Base-by-base conservation (phyloP, 139 green algal genomes). In the Picochlorum costavermella region DNA sequence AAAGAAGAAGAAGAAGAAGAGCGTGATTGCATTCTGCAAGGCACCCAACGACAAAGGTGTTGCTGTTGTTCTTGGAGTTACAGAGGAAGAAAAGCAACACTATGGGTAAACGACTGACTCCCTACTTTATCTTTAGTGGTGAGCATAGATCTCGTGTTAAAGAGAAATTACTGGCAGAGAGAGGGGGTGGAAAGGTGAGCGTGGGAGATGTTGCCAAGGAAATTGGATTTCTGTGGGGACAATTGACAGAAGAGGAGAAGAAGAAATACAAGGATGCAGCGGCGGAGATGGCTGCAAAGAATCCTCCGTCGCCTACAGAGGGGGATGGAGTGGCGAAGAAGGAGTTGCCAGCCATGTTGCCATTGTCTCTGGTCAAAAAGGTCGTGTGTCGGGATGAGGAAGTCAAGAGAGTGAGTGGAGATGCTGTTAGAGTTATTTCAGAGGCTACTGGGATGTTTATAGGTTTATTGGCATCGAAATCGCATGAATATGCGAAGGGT, bases 181-280 rank as follows among this genome's bases (percentile, higher is more conserved):
- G 25, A 20, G 33, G 43, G 4, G 55, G 48, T 63, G 68, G 40
- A 28, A 78, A 78, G 33, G 61, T 76, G 1, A 60, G 53, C 2
- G 70, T 88, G 30, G 73, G 66, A 29, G 55, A 60, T 0, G 69
- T 89, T 20, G 80, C 75, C 25, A 89, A 90, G 65, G 73, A 61
- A 16, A 65, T 92, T 0, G 85, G 80, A 0, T 60, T 78, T 50
- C 36, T 57, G 3, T 92, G 85, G 85, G 65, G 64, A 5, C 60
- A 51, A 0, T 71, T 90, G 11, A 75, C 31, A 17, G 78, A 88
- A 0, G 82, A 86, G 29, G 74, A 89, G 25, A 81, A 80, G 56
- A 60, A 74, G 23, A 12, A 14, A 4, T 91, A 75, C 60, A 79
- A 78, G 58, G 58, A 80, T 17, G 29, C 31, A 6, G 69, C 79